Base-by-base conservation (phyloP, 2,329 filamentous ascomycete genomes). In the Coniochaeta hoffmannii region DNA sequence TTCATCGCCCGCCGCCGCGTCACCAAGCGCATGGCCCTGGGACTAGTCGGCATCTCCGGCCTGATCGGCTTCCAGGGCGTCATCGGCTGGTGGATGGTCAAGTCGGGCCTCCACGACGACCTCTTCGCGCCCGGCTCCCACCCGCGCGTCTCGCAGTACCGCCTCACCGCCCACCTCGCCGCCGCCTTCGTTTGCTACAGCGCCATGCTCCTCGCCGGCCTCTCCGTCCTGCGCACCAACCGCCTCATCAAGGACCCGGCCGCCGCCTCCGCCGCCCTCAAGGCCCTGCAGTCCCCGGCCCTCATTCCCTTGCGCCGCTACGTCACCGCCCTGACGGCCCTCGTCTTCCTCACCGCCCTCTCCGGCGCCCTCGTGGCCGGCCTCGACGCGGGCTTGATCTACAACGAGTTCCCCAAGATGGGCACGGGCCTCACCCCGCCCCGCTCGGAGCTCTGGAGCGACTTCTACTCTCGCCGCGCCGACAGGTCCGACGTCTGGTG, bases 51-150 rank as follows among this genome's bases (percentile, higher is more conserved):
- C 12, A 97, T 99, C 60, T 89, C 90, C 44, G 83, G 81, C 51
- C 78, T 97, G 64, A 97, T 99, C 65, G 94, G 90, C 55, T 94
- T 96, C 71, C 94, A 99, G 71, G 94, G 94, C 46, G 83, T 94
- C 65, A 86, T 99, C 60, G 94, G 94, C 55, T 99, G 94, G 94
- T 99, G 94, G 91, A 99, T 99, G 94, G 94, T 99, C 63, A 95
- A 95, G 73, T 95, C 89, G 11, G 94, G 94, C 1, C 78, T 99
- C 59, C 95, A 93, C 69, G 94, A 97, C 68, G 94, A 99, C 69
- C 81, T 99, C 28, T 97, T 99, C 68, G 89, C 89, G 19, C 88
- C 90, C 2, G 94, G 92, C 12, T 88, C 87, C 56, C 90, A 96
- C 70, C 94, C 94, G 0, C 85, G 94, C 57, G 94, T 99, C 52